Conservation (phyloP, 345 rosid genomes). For the Dimocarpus longan region DNA sequence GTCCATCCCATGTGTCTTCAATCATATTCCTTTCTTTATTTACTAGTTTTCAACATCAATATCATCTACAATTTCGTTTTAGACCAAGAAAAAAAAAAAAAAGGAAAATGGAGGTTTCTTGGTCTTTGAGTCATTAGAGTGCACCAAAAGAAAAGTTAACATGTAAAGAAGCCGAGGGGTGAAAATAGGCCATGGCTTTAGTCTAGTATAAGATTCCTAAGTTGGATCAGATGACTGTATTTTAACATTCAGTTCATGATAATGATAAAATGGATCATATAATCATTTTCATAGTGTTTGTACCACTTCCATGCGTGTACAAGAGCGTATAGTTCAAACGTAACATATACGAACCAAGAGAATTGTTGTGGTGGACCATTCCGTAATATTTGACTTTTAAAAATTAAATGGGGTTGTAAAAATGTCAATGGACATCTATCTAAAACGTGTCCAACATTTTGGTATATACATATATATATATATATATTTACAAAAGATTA, state of each 20-base stretch:
- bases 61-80: too few relatives aligned
- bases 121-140: not conserved
- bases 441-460: too few relatives aligned
- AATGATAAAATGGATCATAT: too few relatives aligned
- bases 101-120: not conserved
- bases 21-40: not conserved
- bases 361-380: not conserved
- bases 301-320: too few relatives aligned
- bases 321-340: too few relatives aligned
- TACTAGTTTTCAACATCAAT: not conserved
- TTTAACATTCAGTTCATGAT: too few relatives aligned
- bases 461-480: too few relatives aligned
- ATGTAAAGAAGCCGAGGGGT: not conserved
- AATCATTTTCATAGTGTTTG: too few relatives aligned
- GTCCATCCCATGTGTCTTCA: conserved; percentile 3
- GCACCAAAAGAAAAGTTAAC: conserved; percentile 7
- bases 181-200: too few relatives aligned
- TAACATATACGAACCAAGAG: not conserved
- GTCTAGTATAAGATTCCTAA: too few relatives aligned
- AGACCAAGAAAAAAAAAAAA: too few relatives aligned
- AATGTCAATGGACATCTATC: not conserved
- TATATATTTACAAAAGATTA: not conserved
- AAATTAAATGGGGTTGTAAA: not conserved
- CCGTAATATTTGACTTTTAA: conserved; percentile 23
- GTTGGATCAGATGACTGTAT: too few relatives aligned